Base-by-base conservation (phyloP, 306 rosid genomes). In the Dryas octopetala region DNA sequence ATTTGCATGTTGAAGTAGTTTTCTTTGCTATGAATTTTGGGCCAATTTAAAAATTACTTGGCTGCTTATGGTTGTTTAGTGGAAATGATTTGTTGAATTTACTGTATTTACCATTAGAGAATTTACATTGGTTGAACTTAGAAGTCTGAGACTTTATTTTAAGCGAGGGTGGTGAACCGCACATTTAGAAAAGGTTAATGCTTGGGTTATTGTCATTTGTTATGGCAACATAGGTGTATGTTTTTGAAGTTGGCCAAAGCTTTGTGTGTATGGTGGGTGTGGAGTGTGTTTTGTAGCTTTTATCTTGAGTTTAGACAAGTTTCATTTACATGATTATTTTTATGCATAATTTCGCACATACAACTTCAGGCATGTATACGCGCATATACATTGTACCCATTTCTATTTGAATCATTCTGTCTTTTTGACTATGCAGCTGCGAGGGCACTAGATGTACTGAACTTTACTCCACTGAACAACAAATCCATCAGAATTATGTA, bases 381-480 rank as follows among this genome's bases (percentile, higher is more conserved):
- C 38, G 38, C 38, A 32, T 32, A 32, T 32, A 32, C 38, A 32
- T 32, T 32, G 38, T 32, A 32, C 38, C 38, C 38, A 32, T 32
- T 32, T 15, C 7, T 5, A 51, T 73, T 43, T 23, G 5, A 74
- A 6, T n/a, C 16, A 40, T 17, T 19, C 9, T 47, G 5, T 60
- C 6, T 17, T 13, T 7, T 66, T 15, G 19, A 63, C 49, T 7
- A 0, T 50, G 32, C 74, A 80, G 82, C 87, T 40, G 79, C 74
- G 2, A 84, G 84, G 84, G 82, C 82, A 51, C 64, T 80, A 74
- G 75, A 85, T 32, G 60, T 80, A 46, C 81, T 87, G 75, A 89
- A 88, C 80, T 91, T 86, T 76, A 88, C 92, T 79, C 86, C 89
- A 11, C 78, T 89, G 82, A 86, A 83, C 81, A 86, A 71, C 91